Evolutionary conservation across 192 early-diverging fungal genomes (phyloP).

Genomic region (Lobosporangium transversale): DNA sequence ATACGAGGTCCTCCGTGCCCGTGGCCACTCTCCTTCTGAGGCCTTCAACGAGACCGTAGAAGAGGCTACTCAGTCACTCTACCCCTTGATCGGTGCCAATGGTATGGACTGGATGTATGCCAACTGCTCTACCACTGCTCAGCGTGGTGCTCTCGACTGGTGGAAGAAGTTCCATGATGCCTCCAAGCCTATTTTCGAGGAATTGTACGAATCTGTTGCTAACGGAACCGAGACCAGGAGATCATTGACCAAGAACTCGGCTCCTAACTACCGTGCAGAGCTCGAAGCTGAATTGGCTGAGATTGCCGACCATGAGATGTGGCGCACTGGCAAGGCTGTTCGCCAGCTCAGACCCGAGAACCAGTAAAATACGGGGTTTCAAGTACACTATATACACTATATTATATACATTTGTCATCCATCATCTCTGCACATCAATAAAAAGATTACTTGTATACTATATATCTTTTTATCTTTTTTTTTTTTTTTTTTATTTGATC

Average conservation of each 20-base stretch:
- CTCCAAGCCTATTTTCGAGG: conserved; percentile 93
- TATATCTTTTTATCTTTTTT: no score
- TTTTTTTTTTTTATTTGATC: no score
- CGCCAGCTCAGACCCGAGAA: conserved; percentile 92
- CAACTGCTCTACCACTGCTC: conserved; percentile 96
- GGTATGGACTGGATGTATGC: conserved; percentile 98
- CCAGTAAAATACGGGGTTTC: conserved; percentile 51
- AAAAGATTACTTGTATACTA: no score
- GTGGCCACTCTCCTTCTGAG: conserved; percentile 96
- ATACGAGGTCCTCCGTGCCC: conserved; percentile 93
- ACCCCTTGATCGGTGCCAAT: conserved; percentile 94
- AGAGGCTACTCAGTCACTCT: conserved; percentile 98
- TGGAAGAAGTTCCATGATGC: conserved; percentile 91
- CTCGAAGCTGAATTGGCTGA: conserved; percentile 92
- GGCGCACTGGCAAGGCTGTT: conserved; percentile 90
- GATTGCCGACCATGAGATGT: conserved; percentile 88
- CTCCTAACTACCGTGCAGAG: conserved; percentile 90
- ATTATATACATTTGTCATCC: background rate
- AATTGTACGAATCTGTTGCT: conserved; percentile 87
- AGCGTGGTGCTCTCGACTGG: conserved; percentile 98
- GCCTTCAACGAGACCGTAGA: conserved; percentile 99
- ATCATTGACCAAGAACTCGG: conserved; percentile 87
- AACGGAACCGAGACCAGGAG: conserved; percentile 90
- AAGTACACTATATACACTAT: background rate
- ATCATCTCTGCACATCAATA: no score